Conservation (phyloP, 345 rosid species). For the Camelina neglecta region DNA sequence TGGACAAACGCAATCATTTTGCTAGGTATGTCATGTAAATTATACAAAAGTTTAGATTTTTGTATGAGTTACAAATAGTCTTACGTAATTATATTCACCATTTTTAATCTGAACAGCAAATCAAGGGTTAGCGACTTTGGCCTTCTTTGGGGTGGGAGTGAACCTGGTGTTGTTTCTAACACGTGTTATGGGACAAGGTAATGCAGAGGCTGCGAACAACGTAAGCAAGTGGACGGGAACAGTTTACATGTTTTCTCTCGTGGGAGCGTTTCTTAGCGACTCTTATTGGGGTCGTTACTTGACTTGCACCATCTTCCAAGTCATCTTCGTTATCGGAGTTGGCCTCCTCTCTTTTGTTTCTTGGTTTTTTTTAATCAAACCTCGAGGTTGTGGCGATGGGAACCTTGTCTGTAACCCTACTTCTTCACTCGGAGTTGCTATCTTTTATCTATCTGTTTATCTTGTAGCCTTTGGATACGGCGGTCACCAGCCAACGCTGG, state of each 20-base stretch:
- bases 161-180: slow-evolving; percentile 84
- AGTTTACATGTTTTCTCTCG: slow-evolving; percentile 79
- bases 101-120: slow-evolving; percentile 50
- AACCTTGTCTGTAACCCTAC: slow-evolving; percentile 45
- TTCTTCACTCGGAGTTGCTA: slow-evolving; percentile 49
- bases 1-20: slow-evolving; percentile 56
- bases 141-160: slow-evolving; percentile 94
- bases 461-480: slow-evolving; percentile 88
- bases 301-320: slow-evolving; percentile 53
- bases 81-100: neutral
- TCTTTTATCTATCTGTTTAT: slow-evolving; percentile 73
- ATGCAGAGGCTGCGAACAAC: slow-evolving; percentile 81
- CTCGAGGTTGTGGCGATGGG: slow-evolving; percentile 76
- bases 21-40: slow-evolving; percentile 41
- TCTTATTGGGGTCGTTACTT: slow-evolving; percentile 94
- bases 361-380: slow-evolving; percentile 66
- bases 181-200: slow-evolving; percentile 76
- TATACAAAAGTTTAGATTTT: neutral
- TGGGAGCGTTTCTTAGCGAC: slow-evolving; percentile 94
- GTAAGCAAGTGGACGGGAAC: slow-evolving; percentile 98
- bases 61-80: neutral
- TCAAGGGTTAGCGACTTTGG: slow-evolving; percentile 85
- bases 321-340: slow-evolving; percentile 51
- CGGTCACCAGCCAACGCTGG: slow-evolving; percentile 87
- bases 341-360: slow-evolving; percentile 62